A percentile compares a stretch with the other conserved stretches of the same genome.
phyloP scores from a whole-genome alignment of 2,329 filamentous ascomycete species.

The Fusarium sulawesiense region DNA sequence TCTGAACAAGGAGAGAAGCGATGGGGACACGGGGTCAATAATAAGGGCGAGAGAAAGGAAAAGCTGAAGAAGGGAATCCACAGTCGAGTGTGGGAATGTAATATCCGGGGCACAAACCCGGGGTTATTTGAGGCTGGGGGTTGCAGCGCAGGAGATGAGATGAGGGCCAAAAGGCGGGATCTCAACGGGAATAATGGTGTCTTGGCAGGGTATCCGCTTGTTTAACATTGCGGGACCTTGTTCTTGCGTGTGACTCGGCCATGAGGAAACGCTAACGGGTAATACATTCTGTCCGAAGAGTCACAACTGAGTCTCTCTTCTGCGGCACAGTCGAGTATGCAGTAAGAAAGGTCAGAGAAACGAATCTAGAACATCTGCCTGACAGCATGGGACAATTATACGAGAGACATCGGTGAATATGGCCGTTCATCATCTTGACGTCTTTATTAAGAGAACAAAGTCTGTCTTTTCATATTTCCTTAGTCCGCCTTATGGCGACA shows the following conservation, averaged over 20 bases:
- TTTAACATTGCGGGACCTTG: constrained; percentile 24
- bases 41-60: constrained; percentile 12
- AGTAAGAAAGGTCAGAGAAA: constrained; percentile 3
- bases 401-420: no score
- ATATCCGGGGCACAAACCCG: constrained; percentile 36
- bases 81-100: constrained; percentile 17
- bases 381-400: no score
- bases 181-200: constrained; percentile 43
- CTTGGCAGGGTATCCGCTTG: constrained; percentile 37
- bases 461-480: background rate
- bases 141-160: constrained; percentile 32
- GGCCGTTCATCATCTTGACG: background rate
- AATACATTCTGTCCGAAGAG: constrained; percentile 16
- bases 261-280: constrained; percentile 35
- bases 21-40: background rate
- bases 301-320: constrained; percentile 9
- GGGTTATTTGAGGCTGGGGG: constrained; percentile 35
- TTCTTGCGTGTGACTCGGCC: constrained; percentile 34
- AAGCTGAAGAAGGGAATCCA: background rate
- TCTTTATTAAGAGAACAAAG: background rate
- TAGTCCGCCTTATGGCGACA: constrained; percentile 4
- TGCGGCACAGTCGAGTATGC: constrained; percentile 21
- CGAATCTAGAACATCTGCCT: background rate
- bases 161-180: constrained; percentile 40
- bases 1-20: background rate